A percentile compares a stretch with the other conserved stretches of the same genome.
These are phyloP conservation scores for Hypholoma sublateritium DNA, from an alignment of 768 basidiomycete species.

Conservation along the genomic window DNA sequence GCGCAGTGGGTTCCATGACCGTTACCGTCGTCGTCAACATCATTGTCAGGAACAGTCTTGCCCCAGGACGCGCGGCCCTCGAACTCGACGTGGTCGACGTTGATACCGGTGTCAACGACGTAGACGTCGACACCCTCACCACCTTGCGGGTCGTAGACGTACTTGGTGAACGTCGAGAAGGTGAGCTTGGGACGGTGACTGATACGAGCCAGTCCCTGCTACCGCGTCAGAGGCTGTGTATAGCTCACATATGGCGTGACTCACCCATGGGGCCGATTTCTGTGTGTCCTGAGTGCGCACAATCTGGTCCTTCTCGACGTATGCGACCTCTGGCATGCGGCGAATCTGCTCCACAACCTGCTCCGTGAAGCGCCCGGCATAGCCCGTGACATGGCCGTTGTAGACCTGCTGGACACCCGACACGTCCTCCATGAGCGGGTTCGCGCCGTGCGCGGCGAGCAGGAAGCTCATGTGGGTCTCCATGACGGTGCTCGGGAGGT, in stretches of 20 bases:
- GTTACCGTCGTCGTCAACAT: conserved; percentile 88
- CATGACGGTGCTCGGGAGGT: conserved; percentile 52
- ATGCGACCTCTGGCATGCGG: conserved; percentile 84
- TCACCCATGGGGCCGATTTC: conserved; percentile 84
- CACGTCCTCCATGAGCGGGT: conserved; percentile 47
- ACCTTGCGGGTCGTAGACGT: conserved; percentile 67
- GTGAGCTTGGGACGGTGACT: conserved; percentile 79
- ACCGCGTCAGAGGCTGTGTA: conserved; percentile 12
- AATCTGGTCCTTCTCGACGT: conserved; percentile 91
- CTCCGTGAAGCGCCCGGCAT: conserved; percentile 77
- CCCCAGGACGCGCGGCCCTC: conserved; percentile 92
- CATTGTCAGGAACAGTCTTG: conserved; percentile 82
- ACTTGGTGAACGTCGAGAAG: conserved; percentile 83
- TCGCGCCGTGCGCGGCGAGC: conserved; percentile 55
- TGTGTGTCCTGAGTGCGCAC: conserved; percentile 76
- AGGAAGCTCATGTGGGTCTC: conserved; percentile 82
- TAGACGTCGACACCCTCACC: conserved; percentile 95
- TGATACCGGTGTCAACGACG: conserved; percentile 88
- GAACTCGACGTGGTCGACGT: conserved; percentile 81
- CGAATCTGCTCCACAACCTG: conserved; percentile 75
- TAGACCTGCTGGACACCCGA: conserved; percentile 77
- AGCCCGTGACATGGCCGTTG: conserved; percentile 70
- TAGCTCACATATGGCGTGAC: conserved; percentile 20
- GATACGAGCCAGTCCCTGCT: conserved; percentile 91
- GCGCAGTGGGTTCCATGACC: conserved; percentile 97